Evolutionary conservation across 345 rosid species (phyloP).

Genomic region (Aegle marmelos): DNA sequence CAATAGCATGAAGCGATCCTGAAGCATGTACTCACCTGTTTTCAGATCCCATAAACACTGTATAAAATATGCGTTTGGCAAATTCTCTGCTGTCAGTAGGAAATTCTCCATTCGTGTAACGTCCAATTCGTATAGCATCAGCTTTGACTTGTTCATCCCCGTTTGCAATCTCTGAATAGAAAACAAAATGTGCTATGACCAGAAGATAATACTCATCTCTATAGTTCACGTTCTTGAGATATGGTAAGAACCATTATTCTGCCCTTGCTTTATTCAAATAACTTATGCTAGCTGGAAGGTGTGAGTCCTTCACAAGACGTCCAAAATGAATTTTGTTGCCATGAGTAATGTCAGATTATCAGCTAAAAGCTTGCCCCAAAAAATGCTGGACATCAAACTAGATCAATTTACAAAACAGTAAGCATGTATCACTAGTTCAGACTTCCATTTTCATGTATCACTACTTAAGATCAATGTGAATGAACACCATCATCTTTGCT

Average conservation of each 20-base stretch:
- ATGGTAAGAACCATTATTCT: background rate
- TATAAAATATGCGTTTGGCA: constrained; percentile 86
- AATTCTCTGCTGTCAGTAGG: constrained; percentile 93
- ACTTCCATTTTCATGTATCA: background rate
- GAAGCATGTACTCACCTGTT: constrained; percentile 58
- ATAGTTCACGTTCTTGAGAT: background rate
- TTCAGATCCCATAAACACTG: constrained; percentile 92
- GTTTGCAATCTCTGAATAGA: constrained; percentile 62
- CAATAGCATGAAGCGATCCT: background rate
- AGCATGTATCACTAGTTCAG: background rate
- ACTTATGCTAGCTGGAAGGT: background rate
- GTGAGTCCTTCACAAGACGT: background rate
- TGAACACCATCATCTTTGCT: background rate
- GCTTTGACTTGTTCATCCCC: constrained; percentile 95
- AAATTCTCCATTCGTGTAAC: constrained; percentile 59
- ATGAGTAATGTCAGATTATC: background rate
- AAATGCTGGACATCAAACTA: background rate
- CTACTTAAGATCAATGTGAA: background rate
- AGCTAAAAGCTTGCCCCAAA: background rate
- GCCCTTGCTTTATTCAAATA: background rate
- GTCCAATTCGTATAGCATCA: constrained; percentile 85
- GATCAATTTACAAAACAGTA: background rate
- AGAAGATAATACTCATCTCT: background rate
- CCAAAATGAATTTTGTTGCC: background rate
- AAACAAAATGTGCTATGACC: constrained; percentile 10